Percentiles rank a stretch among this genome's conserved stretches.
Conservation (phyloP, 1,139 yeast species). For the Sugiyamaella novakii region DNA sequence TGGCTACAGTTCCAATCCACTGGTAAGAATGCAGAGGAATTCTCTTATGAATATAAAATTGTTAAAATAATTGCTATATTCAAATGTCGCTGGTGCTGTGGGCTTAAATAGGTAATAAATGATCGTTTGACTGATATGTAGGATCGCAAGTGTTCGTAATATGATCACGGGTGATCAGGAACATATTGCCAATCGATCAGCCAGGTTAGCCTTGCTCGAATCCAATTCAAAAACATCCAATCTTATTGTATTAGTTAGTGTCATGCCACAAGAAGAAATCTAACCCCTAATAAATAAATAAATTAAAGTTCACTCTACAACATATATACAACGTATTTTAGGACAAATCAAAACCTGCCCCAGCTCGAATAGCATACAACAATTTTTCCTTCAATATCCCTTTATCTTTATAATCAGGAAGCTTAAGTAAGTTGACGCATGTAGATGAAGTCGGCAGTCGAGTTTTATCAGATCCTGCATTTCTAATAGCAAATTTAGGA, state of each 20-base stretch:
- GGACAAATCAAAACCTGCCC: conserved; percentile 84
- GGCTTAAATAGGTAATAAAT: too few relatives aligned
- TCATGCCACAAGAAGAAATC: not conserved
- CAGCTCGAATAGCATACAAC: conserved; percentile 73
- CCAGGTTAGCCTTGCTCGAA: too few relatives aligned
- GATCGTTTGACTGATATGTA: too few relatives aligned
- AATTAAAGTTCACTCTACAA: conserved; percentile 4
- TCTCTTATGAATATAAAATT: too few relatives aligned
- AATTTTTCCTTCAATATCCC: conserved; percentile 60
- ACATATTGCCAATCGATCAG: too few relatives aligned
- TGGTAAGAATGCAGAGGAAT: too few relatives aligned
- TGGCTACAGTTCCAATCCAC: too few relatives aligned
- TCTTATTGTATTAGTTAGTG: not conserved
- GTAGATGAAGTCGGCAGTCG: conserved; percentile 92
- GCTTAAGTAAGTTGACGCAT: conserved; percentile 80
- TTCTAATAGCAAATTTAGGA: conserved; percentile 81
- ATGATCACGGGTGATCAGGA: too few relatives aligned
- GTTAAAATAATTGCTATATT: too few relatives aligned
- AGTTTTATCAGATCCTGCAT: conserved; percentile 55
- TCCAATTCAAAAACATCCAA: not conserved
- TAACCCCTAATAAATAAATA: conserved; percentile 3
- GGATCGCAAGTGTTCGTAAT: too few relatives aligned
- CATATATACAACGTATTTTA: conserved; percentile 31
- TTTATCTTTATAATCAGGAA: conserved; percentile 79
- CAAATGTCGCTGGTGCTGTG: too few relatives aligned